Conservation (phyloP, 257 asterid genomes). For the Sherardia arvensis region DNA sequence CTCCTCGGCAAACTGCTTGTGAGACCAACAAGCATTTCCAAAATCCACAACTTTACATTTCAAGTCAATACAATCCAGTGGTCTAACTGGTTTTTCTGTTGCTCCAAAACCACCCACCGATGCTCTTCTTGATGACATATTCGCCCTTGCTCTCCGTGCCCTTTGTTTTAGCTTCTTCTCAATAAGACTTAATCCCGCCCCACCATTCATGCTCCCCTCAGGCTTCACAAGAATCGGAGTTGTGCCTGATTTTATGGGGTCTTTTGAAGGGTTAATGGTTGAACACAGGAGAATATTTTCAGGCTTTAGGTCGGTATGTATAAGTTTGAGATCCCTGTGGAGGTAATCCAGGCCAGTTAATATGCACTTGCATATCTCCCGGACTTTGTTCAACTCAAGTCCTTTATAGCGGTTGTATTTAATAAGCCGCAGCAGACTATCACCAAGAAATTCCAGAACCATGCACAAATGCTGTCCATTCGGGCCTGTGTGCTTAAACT, state of each 20-base stretch:
- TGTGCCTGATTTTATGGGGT: slow-evolving; percentile 65
- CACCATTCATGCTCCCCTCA: slow-evolving; percentile 68
- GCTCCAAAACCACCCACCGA: slow-evolving; percentile 57
- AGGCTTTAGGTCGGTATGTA: slow-evolving; percentile 93
- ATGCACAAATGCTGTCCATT: slow-evolving; percentile 97
- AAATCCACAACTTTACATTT: slow-evolving; percentile 93
- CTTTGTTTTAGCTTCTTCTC: slow-evolving; percentile 88
- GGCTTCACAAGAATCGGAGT: slow-evolving; percentile 79
- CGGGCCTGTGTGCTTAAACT: slow-evolving; percentile 91
- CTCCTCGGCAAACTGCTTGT: slow-evolving; percentile 74
- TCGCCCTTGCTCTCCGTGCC: slow-evolving; percentile 94
- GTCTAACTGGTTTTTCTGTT: slow-evolving; percentile 52
- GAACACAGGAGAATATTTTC: slow-evolving; percentile 81
- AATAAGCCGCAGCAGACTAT: slow-evolving; percentile 69
- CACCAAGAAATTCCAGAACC: slow-evolving; percentile 97
- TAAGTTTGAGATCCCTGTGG: slow-evolving; percentile 62
- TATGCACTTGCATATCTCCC: slow-evolving; percentile 84
- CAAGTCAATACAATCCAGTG: slow-evolving; percentile 75
- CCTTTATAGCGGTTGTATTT: slow-evolving; percentile 77
- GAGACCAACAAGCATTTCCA: slow-evolving; percentile 97
- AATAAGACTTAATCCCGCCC: slow-evolving; percentile 36
- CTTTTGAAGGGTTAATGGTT: slow-evolving; percentile 81
- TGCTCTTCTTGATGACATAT: slow-evolving; percentile 61
- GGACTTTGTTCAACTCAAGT: slow-evolving; percentile 65
- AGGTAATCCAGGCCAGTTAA: slow-evolving; percentile 86